Conservation (phyloP, 805 yeast species). For the Suhomyces emberorum region DNA sequence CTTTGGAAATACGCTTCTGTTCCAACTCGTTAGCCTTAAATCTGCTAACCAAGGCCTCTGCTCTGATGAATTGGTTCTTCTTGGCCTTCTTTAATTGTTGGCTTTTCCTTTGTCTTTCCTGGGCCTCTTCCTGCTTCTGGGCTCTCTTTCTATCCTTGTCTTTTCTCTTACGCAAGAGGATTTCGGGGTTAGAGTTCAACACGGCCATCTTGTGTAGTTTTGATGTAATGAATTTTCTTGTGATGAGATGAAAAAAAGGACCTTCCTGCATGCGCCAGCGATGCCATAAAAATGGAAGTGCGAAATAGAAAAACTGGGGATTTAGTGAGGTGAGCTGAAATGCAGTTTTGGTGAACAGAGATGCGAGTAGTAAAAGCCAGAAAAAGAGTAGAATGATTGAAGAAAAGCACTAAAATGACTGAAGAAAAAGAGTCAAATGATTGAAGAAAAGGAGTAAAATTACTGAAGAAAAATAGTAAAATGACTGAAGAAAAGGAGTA, state of each 20-base stretch:
- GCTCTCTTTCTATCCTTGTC: constrained; percentile 69
- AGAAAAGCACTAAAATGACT: no score
- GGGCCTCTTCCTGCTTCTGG: constrained; percentile 67
- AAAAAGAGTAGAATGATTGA: no score
- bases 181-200: constrained; percentile 69
- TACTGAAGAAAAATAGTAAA: no score
- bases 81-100: constrained; percentile 40
- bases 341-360: no score
- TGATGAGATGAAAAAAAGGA: constrained; percentile 6
- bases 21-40: constrained; percentile 66
- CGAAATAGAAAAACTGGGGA: background rate
- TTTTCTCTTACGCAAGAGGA: constrained; percentile 74
- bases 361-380: no score
- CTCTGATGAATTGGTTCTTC: constrained; percentile 61
- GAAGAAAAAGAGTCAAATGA: no score
- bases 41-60: constrained; percentile 69
- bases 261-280: constrained; percentile 1
- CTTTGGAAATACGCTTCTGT: constrained; percentile 61
- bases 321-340: background rate
- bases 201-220: constrained; percentile 34
- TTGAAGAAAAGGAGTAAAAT: no score
- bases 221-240: constrained; percentile 8
- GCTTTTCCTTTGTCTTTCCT: constrained; percentile 45
- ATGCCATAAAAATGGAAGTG: background rate
- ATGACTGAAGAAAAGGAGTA: no score